Base-by-base conservation (phyloP, 2,329 filamentous ascomycete genomes). In the Fusarium illudens region DNA sequence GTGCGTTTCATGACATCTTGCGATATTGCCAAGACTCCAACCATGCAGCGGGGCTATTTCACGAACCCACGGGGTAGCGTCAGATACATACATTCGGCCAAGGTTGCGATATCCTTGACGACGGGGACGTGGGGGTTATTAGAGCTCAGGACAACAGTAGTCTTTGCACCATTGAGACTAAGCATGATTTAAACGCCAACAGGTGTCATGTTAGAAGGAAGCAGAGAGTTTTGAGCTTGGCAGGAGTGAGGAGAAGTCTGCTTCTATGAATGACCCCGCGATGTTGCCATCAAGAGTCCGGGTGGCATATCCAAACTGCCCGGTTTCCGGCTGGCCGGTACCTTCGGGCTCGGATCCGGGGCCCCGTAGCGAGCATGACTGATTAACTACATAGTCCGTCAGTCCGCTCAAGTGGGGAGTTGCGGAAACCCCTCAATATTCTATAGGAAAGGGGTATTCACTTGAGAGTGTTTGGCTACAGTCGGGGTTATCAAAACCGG, bases 1-100 rank as follows among this genome's bases (percentile, higher is more conserved):
- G 53, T 56, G 53, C 53, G 53, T 48, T 56, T 56, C 9, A 22
- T 48, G 36, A 56, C 42, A 56, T 56, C 29, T 42, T 58, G 29
- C 42, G 48, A 57, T 46, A 48, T 29, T 27, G 30, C 52, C 37
- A 50, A 54, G 27, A 11, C 20, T 15, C 59, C 46, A 56, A 60
- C 37, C 19, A 30, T 10, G 15, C 48, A 56, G 20, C 13, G 9
- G 25, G 27, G 3, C 11, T 3, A 19, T 37, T n/a, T n/a, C 12
- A 15, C 36, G 33, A 39, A 42, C 34, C 12, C n/a, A 37, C 37
- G 49, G 32, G 32, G n/a, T 52, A 52, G 32, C 49, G n/a, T 33
- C 29, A 10, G 29, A 34, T 33, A 33, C 25, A 19, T n/a, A 20
- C 6, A 33, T 48, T 48, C 27, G 27, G 46, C 27, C 19, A 30